Conservation (phyloP, 345 rosid genomes). For the Salix dunnii region DNA sequence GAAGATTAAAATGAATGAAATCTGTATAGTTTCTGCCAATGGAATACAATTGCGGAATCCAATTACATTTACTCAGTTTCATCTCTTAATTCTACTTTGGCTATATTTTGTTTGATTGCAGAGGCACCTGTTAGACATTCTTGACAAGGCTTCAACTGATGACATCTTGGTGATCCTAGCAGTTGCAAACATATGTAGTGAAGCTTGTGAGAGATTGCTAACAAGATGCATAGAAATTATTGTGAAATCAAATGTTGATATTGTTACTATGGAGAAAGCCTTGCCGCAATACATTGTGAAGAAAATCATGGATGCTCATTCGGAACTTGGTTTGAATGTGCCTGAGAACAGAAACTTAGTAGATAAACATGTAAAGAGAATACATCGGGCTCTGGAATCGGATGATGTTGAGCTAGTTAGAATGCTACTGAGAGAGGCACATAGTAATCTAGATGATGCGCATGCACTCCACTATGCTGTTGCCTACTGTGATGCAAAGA, state of each 20-base stretch:
- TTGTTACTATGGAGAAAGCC: slow-evolving; percentile 56
- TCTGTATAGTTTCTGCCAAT: neutral
- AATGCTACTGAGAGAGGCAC: slow-evolving; percentile 67
- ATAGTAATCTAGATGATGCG: slow-evolving; percentile 62
- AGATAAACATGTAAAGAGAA: slow-evolving; percentile 57
- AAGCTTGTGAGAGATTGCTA: slow-evolving; percentile 47
- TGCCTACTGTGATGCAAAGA: slow-evolving; percentile 69
- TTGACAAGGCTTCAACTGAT: slow-evolving; percentile 55
- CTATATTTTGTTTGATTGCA: slow-evolving; percentile 34
- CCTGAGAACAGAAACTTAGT: slow-evolving; percentile 33
- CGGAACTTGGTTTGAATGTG: slow-evolving; percentile 33
- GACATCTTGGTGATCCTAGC: slow-evolving; percentile 61
- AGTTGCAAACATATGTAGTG: slow-evolving; percentile 52
- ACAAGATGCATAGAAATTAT: slow-evolving; percentile 47
- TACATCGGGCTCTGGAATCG: slow-evolving; percentile 72
- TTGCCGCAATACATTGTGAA: slow-evolving; percentile 50
- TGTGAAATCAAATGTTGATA: slow-evolving; percentile 59
- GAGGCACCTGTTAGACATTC: slow-evolving; percentile 57
- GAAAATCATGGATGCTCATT: slow-evolving; percentile 43
- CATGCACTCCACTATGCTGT: slow-evolving; percentile 82
- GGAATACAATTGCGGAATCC: neutral
- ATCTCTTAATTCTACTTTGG: slow-evolving; percentile 2
- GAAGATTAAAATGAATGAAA: neutral
- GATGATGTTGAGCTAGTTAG: slow-evolving; percentile 84
- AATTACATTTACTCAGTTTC: neutral